A percentile compares a stretch with the other conserved stretches of the same genome.
These are phyloP conservation scores for Parafenestella ontariensis DNA, from an alignment of 2,329 filamentous ascomycete species.

Conservation along the genomic window DNA sequence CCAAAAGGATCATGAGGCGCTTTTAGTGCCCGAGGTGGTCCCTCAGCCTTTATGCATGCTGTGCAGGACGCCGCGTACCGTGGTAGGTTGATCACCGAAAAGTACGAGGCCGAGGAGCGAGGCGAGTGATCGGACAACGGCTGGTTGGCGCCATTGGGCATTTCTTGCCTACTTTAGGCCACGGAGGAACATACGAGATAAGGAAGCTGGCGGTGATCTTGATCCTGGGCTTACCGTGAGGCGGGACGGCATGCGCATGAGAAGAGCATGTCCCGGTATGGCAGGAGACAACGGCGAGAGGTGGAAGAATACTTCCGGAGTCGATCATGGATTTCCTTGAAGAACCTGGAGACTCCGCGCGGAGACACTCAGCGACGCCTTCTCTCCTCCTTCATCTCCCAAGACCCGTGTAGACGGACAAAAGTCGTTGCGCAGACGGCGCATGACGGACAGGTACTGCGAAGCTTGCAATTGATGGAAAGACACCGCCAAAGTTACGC, in stretches of 20 bases:
- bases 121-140: conserved; percentile 28
- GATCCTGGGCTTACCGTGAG: conserved; percentile 7
- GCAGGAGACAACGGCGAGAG: conserved; percentile 22
- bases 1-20: conserved; percentile 42
- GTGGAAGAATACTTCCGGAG: conserved; percentile 24
- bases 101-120: conserved; percentile 19
- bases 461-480: neutral
- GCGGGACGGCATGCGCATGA: conserved; percentile 7
- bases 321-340: conserved; percentile 9
- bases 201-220: conserved; percentile 13
- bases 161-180: conserved; percentile 15
- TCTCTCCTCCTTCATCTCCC: conserved; percentile 8
- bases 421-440: conserved; percentile 5
- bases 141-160: conserved; percentile 27
- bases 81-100: conserved; percentile 11
- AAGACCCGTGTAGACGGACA: neutral
- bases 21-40: conserved; percentile 37
- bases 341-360: conserved; percentile 5
- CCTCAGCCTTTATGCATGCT: conserved; percentile 20
- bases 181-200: conserved; percentile 19
- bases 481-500: neutral
- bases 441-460: conserved; percentile 9
- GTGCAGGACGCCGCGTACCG: conserved; percentile 1
- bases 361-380: conserved; percentile 5
- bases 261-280: conserved; percentile 4